Base-by-base conservation (phyloP, 2,329 filamentous ascomycete genomes). In the Beauveria australis region DNA sequence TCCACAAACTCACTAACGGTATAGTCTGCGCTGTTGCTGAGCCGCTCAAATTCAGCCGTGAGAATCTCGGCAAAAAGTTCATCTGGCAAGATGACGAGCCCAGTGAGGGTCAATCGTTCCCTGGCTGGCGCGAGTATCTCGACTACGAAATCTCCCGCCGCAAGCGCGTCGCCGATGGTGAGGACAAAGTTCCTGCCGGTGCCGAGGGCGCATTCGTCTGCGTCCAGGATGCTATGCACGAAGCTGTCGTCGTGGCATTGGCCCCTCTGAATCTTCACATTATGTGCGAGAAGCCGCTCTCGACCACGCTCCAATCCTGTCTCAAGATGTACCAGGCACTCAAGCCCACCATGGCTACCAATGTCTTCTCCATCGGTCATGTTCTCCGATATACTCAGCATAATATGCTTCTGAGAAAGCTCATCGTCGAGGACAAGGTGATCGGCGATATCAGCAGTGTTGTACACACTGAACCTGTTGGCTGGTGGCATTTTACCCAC, bases 401-500 rank as follows among this genome's bases (percentile, higher is more conserved):
- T 73, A 97, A 97, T 71, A 88, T 91, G 73, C 76, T 93, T 60
- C 79, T 99, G 30, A 85, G 92, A 54, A 86, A 88, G 69, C 76
- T 97, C 18, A 79, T 97, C 5, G 80, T 92, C 1, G 81, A 89
- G 64, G 85, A 95, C 57, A 81, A 81, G 14, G 83, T 87, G 14
- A 88, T 99, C 68, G 94, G 94, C 7, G 89, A 97, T 59, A 79
- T 97, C 33, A 78, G 95, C 57, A 93, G 89, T 44, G 81, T 96
- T 44, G 89, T 95, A 64, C 94, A 97, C 73, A 94, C 91, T 0
- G 94, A 97, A 72, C 94, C 94, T 0, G 88, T 99, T 0, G 94
- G 94, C 1, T 96, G 89, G 87, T 97, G 92, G 91, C 94, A 97
- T 72, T 97, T 95, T 71, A 81, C 89, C 0, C 92, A 96, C 72